Conservation (phyloP, 768 basidiomycete genomes). For the Rhizopogon vulgaris region DNA sequence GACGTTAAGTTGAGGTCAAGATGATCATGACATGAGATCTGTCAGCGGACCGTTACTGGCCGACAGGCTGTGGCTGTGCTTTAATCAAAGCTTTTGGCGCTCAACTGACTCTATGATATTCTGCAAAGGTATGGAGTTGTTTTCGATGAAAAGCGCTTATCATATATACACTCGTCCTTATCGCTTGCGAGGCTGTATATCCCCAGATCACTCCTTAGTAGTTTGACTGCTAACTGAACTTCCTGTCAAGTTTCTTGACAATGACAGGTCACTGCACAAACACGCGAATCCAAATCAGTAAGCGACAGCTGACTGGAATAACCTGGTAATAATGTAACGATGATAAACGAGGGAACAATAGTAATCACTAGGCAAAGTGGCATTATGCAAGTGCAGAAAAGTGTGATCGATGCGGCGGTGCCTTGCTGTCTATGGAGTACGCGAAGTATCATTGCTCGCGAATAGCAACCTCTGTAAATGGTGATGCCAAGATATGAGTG, state of each 20-base stretch:
- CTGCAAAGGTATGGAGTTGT: too few species aligned
- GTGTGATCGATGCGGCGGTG: background rate
- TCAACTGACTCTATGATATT: too few species aligned
- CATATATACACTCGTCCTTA: background rate
- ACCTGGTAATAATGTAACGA: slow-evolving; percentile 12
- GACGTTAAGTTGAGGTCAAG: background rate
- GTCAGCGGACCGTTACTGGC: too few species aligned
- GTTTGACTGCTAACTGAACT: background rate
- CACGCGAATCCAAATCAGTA: background rate
- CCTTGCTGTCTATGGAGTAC: slow-evolving; percentile 12
- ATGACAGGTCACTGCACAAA: background rate
- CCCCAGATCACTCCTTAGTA: background rate
- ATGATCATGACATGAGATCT: too few species aligned
- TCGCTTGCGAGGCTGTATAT: background rate
- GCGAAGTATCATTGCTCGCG: slow-evolving; percentile 29
- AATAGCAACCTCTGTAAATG: slow-evolving; percentile 55
- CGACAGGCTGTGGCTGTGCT: too few species aligned
- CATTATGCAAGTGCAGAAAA: background rate
- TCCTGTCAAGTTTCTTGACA: background rate
- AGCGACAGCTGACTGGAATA: background rate
- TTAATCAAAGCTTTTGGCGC: too few species aligned
- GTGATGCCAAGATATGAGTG: slow-evolving; percentile 4
- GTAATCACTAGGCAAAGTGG: background rate
- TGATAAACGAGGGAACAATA: slow-evolving; percentile 1
- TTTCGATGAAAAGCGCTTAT: too few species aligned